Evolutionary conservation across 2,329 filamentous ascomycete genomes (phyloP), one percentile per base, ranked within the genome.

Genomic region (Sporothrix globosa): DNA sequence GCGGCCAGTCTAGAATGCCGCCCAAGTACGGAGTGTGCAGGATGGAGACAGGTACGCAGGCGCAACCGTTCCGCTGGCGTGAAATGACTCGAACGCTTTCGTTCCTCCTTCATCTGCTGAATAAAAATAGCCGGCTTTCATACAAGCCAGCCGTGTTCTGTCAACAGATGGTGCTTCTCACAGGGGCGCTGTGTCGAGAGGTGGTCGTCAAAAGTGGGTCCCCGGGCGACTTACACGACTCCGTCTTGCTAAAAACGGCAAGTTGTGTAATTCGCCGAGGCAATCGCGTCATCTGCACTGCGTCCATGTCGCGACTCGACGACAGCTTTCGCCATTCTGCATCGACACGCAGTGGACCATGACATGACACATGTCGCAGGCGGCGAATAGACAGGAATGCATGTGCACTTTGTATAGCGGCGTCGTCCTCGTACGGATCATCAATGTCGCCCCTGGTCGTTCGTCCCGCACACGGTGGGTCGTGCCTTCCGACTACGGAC

Each of bases 231-330:
- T 63, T 46, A 54, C 34, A 67, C 48, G 46, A 52, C 39, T 27
- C 63, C 27, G 27, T 27, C 27, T 4, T 44, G 41, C 41, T 13
- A 2, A 67, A 53, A 41, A 53, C 11, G 14, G 13, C 17, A 60
- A 61, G 67, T 69, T 69, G 67, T 60, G 39, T 60, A 24, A 69
- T 69, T 52, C 54, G 53, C 44, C 3, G 53, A 69, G 24, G n/a
- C 67, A 46, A 69, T 60, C 67, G 58, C 58, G 58, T 46, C 58
- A 63, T 63, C 58, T 21, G 9, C 58, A 63, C 58, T 7, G 58
- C 39, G 58, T 13, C 58, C 58, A 63, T 63, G 58, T 63, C 58
- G 58, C 41, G 21, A 19, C 48, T 19, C 19, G n/a, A 27, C 10
- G 21, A 54, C 11, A 5, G 9, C 44, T 50, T 44, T 65, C 60